These are phyloP conservation scores for Ceratobasidium sp. DNA, from an alignment of 1,284 basidiomycete genomes.

Conservation along the genomic window DNA sequence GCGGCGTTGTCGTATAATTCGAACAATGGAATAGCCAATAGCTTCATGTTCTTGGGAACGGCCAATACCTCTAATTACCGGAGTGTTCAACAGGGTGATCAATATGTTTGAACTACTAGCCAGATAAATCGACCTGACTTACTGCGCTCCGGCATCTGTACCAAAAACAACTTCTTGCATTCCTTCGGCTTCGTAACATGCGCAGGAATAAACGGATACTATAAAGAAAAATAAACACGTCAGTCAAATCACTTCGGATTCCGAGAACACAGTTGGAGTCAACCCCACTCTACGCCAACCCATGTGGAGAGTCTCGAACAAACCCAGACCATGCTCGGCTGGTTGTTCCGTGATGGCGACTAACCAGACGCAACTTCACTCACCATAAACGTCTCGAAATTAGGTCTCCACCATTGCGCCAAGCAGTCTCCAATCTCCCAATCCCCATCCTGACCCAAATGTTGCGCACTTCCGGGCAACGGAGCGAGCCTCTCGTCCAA, in stretches of 20 bases:
- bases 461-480: constrained; percentile 69
- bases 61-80: constrained; percentile 84
- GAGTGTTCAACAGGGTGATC: not conserved
- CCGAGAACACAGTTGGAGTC: not conserved
- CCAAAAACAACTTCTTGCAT: constrained; percentile 95
- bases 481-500: constrained; percentile 92
- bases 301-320: not conserved
- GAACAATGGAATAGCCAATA: constrained; percentile 94
- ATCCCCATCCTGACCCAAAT: constrained; percentile 81
- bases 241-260: constrained; percentile 16
- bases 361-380: constrained; percentile 53
- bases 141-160: constrained; percentile 96
- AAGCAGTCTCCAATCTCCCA: constrained; percentile 97
- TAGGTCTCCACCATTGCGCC: constrained; percentile 97
- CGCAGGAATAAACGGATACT: constrained; percentile 98
- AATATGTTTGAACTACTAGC: not conserved
- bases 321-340: not conserved
- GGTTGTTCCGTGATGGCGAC: not conserved
- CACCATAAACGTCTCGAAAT: constrained; percentile 98
- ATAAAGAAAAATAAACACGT: constrained; percentile 44
- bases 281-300: not conserved
- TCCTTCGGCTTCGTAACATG: constrained; percentile 99
- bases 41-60: constrained; percentile 98
- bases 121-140: constrained; percentile 56
- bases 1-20: constrained; percentile 98